Base-by-base conservation (phyloP, 495 filamentous ascomycete genomes). In the Penicillium verhagenii region DNA sequence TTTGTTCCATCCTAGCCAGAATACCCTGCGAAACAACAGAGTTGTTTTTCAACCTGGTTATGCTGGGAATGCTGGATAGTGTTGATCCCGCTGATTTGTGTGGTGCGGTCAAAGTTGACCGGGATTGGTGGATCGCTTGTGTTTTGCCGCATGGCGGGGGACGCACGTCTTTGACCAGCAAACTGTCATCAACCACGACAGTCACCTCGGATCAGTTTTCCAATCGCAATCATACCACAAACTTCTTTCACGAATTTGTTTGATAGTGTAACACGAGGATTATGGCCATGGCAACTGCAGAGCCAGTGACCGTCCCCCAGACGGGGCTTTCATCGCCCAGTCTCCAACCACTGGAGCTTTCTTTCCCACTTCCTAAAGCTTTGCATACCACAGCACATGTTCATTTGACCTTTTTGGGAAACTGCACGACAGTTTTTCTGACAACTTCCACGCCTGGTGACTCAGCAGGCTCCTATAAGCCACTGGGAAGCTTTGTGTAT, bases 381-480 rank as follows among this genome's bases (percentile, higher is more conserved):
- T 74, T 87, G 6, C 86, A 91, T 64, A 92, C 91, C 2, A 89
- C 79, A 16, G 87, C 92, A 45, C 87, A 95, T 70, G 61, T 96
- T 23, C 89, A 89, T 56, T 73, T 96, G 48, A 89, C 85, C 6
- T 75, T 88, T 58, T 77, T 86, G 59, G 66, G 78, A 1, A 86
- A 86, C 52, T 87, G 84, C 21, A 70, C 87, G 11, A 74, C 88
- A 31, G 72, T 95, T 5, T 93, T 96, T 64, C 70, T 97, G 38
- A 88, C 90, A 0, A 91, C 88, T 0, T 81, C 86, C 6, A 76
- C 82, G 3, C 74, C 82, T 19, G 88, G 87, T 3, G 81, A 85
- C 33, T 72, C 70, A 11, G 61, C 64, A 2, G 71, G 70, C 13
- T 65, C 66, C 2, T 38, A 68, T 19, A 76, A 74, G 55, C 68